These are phyloP conservation scores for Yueomyces sinensis DNA, from an alignment of 805 yeast genomes.

Conservation along the genomic window DNA sequence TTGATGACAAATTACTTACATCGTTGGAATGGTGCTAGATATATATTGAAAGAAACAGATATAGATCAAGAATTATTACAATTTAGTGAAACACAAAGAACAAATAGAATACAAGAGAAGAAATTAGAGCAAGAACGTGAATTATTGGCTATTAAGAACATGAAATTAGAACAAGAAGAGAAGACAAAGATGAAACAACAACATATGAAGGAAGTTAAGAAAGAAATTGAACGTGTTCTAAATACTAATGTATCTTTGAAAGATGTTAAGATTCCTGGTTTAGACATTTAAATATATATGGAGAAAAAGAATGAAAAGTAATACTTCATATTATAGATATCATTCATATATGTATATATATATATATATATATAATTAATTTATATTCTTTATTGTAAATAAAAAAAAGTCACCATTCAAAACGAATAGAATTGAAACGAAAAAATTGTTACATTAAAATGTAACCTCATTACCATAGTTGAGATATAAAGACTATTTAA, in stretches of 20 bases:
- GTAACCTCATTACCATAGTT: background rate
- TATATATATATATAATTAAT: too few species aligned
- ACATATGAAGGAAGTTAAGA: background rate
- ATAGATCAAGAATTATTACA: conserved; percentile 10
- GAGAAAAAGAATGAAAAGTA: too few species aligned
- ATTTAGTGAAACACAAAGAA: conserved; percentile 2
- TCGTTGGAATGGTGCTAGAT: conserved; percentile 59
- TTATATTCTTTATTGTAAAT: too few species aligned
- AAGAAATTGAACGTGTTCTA: background rate
- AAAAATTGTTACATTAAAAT: conserved; percentile 1
- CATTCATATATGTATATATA: too few species aligned
- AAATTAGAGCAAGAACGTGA: background rate
- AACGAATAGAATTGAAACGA: background rate
- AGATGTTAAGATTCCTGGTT: conserved; percentile 2
- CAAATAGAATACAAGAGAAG: background rate
- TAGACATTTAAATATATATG: background rate
- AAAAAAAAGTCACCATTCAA: too few species aligned
- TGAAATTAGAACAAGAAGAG: background rate
- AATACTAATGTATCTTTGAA: background rate
- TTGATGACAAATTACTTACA: conserved; percentile 72
- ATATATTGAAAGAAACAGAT: conserved; percentile 30
- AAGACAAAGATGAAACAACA: background rate
- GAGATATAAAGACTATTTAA: too few species aligned
- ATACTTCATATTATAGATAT: too few species aligned
- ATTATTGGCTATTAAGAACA: background rate